A percentile compares a stretch with the other conserved stretches of the same genome.
These are phyloP conservation scores for Crithidia bombi DNA, from an alignment of 208 protist genomes.

Conservation along the genomic window DNA sequence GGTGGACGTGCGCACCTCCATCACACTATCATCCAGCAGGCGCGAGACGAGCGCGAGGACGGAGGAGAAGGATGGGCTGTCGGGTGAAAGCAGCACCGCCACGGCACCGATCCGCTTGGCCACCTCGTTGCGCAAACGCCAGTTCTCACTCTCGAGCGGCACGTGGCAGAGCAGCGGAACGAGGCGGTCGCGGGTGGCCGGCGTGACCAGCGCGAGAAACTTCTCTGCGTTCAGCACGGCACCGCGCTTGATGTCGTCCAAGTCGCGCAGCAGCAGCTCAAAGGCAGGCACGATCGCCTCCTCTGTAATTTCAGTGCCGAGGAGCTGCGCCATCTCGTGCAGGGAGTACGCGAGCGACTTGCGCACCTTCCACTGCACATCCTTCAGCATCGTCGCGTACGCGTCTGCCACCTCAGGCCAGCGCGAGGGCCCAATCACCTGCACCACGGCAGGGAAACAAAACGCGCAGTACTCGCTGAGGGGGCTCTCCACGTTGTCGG, in stretches of 20 bases:
- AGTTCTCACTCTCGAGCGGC: constrained; percentile 93
- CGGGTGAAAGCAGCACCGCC: constrained; percentile 71
- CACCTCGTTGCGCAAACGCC: constrained; percentile 93
- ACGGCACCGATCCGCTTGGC: constrained; percentile 87
- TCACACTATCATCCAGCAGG: constrained; percentile 91
- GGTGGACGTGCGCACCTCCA: constrained; percentile 85
- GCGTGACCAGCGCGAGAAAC: constrained; percentile 79
- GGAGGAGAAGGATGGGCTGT: constrained; percentile 45
- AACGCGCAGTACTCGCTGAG: constrained; percentile 94
- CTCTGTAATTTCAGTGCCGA: constrained; percentile 91
- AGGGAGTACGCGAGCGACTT: constrained; percentile 94
- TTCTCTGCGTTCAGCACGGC: constrained; percentile 84
- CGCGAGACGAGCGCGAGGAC: constrained; percentile 77
- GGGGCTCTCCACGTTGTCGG: constrained; percentile 88
- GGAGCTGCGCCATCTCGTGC: constrained; percentile 93
- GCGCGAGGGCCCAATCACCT: constrained; percentile 79
- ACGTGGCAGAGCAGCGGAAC: constrained; percentile 80
- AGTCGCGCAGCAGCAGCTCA: constrained; percentile 93
- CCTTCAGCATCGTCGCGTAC: constrained; percentile 94
- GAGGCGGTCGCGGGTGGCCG: constrained; percentile 64
- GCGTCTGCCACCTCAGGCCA: constrained; percentile 92
- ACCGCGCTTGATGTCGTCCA: constrained; percentile 96
- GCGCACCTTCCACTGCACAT: constrained; percentile 96
- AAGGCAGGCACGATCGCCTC: constrained; percentile 87
- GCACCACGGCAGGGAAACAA: constrained; percentile 94